Evolutionary conservation across 805 yeast species (phyloP).

Genomic region (Teunomyces gatunensis): DNA sequence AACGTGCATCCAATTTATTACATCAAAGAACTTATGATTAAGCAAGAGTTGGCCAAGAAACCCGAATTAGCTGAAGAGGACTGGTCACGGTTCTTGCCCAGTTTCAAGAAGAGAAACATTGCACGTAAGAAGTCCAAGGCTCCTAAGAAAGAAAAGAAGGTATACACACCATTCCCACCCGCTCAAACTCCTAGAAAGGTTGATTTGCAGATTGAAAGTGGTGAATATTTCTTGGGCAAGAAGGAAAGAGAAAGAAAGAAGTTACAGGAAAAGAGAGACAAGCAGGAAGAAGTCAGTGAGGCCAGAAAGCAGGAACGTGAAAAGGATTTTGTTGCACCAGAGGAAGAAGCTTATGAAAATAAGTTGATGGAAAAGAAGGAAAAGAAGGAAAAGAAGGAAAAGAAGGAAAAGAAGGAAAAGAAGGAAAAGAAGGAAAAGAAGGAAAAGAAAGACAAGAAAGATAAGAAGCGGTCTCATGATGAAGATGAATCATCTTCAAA

Average conservation of each 20-base stretch:
- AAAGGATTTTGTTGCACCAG: conserved; percentile 83
- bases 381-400: conserved; percentile 24
- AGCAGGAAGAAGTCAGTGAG: conserved; percentile 69
- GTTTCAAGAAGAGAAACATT: conserved; percentile 93
- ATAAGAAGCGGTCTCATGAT: conserved; percentile 5
- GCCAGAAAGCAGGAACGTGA: conserved; percentile 67
- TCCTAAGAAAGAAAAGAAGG: conserved; percentile 63
- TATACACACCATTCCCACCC: conserved; percentile 99
- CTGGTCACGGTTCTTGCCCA: conserved; percentile 95
- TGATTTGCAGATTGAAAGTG: conserved; percentile 95
- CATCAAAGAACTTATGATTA: conserved; percentile 96
- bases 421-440: conserved; percentile 12
- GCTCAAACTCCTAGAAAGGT: conserved; percentile 94
- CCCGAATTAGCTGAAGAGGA: conserved; percentile 95
- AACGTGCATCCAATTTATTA: conserved; percentile 97
- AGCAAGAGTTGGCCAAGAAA: conserved; percentile 88
- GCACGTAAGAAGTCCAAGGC: conserved; percentile 86
- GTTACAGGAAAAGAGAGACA: conserved; percentile 71
- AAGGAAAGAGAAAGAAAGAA: conserved; percentile 72
- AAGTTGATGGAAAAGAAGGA: conserved; percentile 28
- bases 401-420: conserved; percentile 24
- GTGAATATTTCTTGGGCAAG: conserved; percentile 94
- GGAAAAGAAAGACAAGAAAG: background rate
- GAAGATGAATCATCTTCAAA: conserved; percentile 5
- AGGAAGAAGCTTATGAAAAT: conserved; percentile 59